phyloP scores from a whole-genome alignment of 2,329 filamentous ascomycete genomes.

The Beauveria bassiana region DNA sequence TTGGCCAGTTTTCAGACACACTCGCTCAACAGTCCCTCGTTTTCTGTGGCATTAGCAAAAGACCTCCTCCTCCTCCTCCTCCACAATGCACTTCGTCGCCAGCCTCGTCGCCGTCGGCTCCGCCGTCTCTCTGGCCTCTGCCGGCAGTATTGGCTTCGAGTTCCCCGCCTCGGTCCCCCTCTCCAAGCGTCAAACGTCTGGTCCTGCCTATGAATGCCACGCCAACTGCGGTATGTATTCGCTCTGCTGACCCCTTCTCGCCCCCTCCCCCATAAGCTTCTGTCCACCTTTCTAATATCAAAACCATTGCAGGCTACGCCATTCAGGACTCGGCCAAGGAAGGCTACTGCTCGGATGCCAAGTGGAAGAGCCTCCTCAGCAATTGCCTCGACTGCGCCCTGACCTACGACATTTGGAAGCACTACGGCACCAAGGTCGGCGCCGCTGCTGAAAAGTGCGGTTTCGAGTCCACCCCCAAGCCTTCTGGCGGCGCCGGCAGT shows the following conservation, averaged over 20 bases:
- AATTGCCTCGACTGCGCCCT: slow-evolving; percentile 38
- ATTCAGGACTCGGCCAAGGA: slow-evolving; percentile 19
- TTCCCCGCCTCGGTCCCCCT: slow-evolving; percentile 26
- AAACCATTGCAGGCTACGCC: slow-evolving; percentile 20
- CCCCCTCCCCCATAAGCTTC: neutral
- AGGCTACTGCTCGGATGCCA: slow-evolving; percentile 25
- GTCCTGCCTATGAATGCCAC: slow-evolving; percentile 39
- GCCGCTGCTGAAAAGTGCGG: slow-evolving; percentile 30
- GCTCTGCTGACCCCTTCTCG: neutral
- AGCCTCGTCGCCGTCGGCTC: slow-evolving; percentile 22
- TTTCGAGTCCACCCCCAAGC: slow-evolving; percentile 19
- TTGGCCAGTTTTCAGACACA: neutral
- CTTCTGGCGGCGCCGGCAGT: slow-evolving; percentile 8
- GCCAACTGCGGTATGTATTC: slow-evolving; percentile 40
- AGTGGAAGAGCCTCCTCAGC: slow-evolving; percentile 34
- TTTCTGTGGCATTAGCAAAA: neutral
- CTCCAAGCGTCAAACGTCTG: slow-evolving; percentile 33
- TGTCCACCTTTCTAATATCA: neutral
- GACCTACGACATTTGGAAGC: slow-evolving; percentile 35
- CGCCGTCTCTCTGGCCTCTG: slow-evolving; percentile 19
- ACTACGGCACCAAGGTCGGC: slow-evolving; percentile 31
- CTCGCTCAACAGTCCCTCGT: slow-evolving; percentile 2
- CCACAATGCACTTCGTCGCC: slow-evolving; percentile 23
- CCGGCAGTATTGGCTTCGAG: slow-evolving; percentile 16
- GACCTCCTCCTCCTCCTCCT: neutral